These are phyloP conservation scores for Wilcoxina mikolae DNA, from an alignment of 495 filamentous ascomycete genomes.

Conservation along the genomic window DNA sequence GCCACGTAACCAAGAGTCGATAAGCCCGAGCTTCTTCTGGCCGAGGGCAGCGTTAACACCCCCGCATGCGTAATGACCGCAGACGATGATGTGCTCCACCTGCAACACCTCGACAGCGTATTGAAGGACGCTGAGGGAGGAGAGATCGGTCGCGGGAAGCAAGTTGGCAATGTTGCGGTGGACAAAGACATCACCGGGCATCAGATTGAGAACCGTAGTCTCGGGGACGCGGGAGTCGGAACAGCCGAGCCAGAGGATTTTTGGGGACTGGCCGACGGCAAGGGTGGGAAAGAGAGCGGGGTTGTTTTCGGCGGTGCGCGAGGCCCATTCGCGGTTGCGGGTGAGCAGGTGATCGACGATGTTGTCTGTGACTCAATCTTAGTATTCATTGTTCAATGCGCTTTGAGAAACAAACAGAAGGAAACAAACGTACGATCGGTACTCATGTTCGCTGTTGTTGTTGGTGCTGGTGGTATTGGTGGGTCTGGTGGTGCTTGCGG, in stretches of 20 bases:
- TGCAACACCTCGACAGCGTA: constrained; percentile 44
- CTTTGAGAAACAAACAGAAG: neutral
- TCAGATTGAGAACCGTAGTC: constrained; percentile 44
- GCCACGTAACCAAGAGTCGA: constrained; percentile 49
- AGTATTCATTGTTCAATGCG: neutral
- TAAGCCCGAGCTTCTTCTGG: constrained; percentile 41
- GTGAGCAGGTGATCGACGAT: constrained; percentile 38
- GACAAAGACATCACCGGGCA: constrained; percentile 45
- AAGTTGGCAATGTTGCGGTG: constrained; percentile 53
- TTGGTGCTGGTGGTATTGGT: neutral
- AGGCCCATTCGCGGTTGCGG: constrained; percentile 42
- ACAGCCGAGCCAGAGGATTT: constrained; percentile 53
- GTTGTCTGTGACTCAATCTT: constrained; percentile 9
- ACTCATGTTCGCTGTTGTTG: neutral
- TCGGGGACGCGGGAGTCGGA: constrained; percentile 49
- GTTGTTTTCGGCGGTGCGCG: constrained; percentile 35
- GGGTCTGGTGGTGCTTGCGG: neutral
- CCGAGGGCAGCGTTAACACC: constrained; percentile 49
- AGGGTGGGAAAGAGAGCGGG: constrained; percentile 44
- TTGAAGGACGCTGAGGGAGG: constrained; percentile 47
- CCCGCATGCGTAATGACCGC: constrained; percentile 50
- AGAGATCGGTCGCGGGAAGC: constrained; percentile 43
- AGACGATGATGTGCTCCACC: constrained; percentile 48
- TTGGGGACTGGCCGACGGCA: constrained; percentile 39
- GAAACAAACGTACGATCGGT: neutral